Base-by-base conservation (phyloP, 1,284 basidiomycete species). In the Pseudozyma hubeiensis region DNA sequence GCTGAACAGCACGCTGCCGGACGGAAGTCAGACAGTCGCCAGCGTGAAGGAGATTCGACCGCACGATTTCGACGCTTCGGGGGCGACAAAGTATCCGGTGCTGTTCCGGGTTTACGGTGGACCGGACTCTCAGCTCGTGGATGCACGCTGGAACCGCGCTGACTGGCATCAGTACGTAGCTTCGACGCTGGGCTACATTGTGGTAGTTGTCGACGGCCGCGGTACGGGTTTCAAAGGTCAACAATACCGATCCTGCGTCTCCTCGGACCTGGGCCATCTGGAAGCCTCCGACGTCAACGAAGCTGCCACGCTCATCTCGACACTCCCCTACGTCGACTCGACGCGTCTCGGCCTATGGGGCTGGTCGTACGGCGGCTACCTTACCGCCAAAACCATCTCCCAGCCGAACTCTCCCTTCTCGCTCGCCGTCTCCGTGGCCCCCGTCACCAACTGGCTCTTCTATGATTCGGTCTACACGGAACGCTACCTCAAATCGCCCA, bases 151-250 rank as follows among this genome's bases (percentile, higher is more conserved):
- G 57, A 63, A 63, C 10, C 58, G 76, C 4, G 63, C 65, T 4
- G 75, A 77, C 31, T 98, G 93, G 93, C 90, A 94, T 77, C 88
- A 93, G 65, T 96, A 91, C 85, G 88, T 97, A 24, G 92, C 91
- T 3, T 91, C 91, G 72, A 88, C 89, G 33, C 86, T 93, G 45
- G 90, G 93, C 73, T 97, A 96, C 84, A 88, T 99, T 47, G 88
- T 96, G 30, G 92, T 97, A 48, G 86, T 89, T 13, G 91, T 97
- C 44, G 96, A 98, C 83, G 94, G 93, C 0, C 89, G 95, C n/a
- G 95, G 95, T 0, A 98, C 96, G 0, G 96, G 96, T 1, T 93
- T 88, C 86, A 92, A 92, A 83, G 96, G 96, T 0, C 88, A 94
- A 34, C 86, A 86, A 62, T 86, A 97, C 84, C 87, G 95, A 58